Evolutionary conservation across 805 yeast genomes (phyloP).

Genomic region (Yamadazyma philogaea): DNA sequence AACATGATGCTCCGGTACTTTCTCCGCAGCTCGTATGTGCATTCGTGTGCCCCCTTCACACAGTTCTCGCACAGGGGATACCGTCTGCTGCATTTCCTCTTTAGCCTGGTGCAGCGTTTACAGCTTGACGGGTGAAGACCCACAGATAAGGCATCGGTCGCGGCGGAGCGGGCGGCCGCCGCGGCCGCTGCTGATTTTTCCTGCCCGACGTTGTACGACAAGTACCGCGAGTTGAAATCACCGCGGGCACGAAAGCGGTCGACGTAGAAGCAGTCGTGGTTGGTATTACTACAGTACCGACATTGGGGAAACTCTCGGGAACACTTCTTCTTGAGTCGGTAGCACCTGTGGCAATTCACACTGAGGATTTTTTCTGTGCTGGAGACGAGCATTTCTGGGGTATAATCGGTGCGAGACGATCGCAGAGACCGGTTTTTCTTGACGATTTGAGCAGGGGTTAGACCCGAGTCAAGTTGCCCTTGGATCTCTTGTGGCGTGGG

Average conservation of each 20-base stretch:
- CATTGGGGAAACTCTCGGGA: slow-evolving; percentile 38
- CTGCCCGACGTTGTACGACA: slow-evolving; percentile 1
- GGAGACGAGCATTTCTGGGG: slow-evolving; percentile 4
- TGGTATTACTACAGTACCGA: slow-evolving; percentile 33
- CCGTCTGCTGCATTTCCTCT: slow-evolving; percentile 37
- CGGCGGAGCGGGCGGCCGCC: not conserved
- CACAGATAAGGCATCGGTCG: not conserved
- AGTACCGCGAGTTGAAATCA: slow-evolving; percentile 7
- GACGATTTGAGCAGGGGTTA: slow-evolving; percentile 5
- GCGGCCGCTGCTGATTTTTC: not conserved
- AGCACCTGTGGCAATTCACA: slow-evolving; percentile 18
- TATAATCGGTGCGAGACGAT: slow-evolving; percentile 7
- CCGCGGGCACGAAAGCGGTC: slow-evolving; percentile 14
- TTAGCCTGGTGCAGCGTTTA: slow-evolving; percentile 36
- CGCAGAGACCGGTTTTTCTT: slow-evolving; percentile 3
- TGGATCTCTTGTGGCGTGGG: slow-evolving; percentile 1
- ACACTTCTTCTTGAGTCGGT: slow-evolving; percentile 42
- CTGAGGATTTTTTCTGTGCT: not conserved
- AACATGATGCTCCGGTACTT: slow-evolving; percentile 2
- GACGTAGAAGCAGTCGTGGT: slow-evolving; percentile 36
- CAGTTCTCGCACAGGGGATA: slow-evolving; percentile 38
- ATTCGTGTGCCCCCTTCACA: slow-evolving; percentile 26
- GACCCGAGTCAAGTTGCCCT: slow-evolving; percentile 1
- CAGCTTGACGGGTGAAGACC: slow-evolving; percentile 28
- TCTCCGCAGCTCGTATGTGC: slow-evolving; percentile 33